These are phyloP conservation scores for Eruca vesicaria DNA, from an alignment of 441 rosid genomes.

Conservation along the genomic window DNA sequence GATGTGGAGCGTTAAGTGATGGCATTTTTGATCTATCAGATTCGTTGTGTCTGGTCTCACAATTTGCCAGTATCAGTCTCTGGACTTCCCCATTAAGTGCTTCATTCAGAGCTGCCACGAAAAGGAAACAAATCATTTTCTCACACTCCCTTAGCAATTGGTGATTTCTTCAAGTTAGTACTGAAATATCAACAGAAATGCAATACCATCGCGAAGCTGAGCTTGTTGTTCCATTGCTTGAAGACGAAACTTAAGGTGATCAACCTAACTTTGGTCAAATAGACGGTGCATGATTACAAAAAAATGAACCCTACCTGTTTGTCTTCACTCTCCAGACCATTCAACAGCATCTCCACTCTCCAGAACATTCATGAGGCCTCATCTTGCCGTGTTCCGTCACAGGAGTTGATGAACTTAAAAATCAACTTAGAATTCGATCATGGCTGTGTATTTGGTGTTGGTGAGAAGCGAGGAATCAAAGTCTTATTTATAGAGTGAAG, in stretches of 20 bases:
- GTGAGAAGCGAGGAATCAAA: not conserved
- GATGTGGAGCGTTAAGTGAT: conserved; percentile 47
- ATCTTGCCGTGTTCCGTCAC: too few relatives aligned
- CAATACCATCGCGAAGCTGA: conserved; percentile 84
- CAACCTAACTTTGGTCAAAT: too few relatives aligned
- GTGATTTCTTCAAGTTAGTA: not conserved
- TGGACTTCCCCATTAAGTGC: conserved; percentile 84
- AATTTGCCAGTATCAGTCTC: conserved; percentile 64
- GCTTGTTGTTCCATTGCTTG: conserved; percentile 99
- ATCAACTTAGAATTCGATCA: too few relatives aligned
- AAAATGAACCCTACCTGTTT: too few relatives aligned
- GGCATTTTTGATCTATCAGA: conserved; percentile 56
- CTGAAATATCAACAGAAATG: not conserved
- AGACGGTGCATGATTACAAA: too few relatives aligned
- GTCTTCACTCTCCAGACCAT: too few relatives aligned
- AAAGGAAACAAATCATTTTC: not conserved
- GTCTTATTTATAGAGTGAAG: not conserved
- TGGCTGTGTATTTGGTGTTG: not conserved
- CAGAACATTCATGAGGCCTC: too few relatives aligned
- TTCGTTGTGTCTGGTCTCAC: conserved; percentile 45
- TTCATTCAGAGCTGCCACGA: conserved; percentile 75
- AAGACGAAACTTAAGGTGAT: conserved; percentile 92
- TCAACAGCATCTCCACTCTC: too few relatives aligned
- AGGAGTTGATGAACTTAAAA: too few relatives aligned
- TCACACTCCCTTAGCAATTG: not conserved